Conservation (phyloP, 169 alveolate species). For the Babesia ovata region DNA sequence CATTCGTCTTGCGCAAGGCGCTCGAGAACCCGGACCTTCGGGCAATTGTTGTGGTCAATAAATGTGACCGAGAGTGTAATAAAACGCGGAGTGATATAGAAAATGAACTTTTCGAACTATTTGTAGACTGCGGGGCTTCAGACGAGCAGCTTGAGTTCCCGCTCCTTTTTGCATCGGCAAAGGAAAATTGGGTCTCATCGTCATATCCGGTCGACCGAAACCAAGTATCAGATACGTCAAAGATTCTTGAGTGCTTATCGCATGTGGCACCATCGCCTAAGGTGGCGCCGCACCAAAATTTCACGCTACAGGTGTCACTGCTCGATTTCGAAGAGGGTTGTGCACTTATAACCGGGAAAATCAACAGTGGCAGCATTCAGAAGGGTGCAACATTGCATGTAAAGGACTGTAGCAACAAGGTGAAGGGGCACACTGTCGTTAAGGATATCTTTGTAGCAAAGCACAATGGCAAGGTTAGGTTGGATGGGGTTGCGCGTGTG, state of each 20-base stretch:
- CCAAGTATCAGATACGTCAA: slow-evolving; percentile 27
- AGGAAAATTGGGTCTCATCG: slow-evolving; percentile 80
- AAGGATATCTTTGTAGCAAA: slow-evolving; percentile 74
- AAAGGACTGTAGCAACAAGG: slow-evolving; percentile 60
- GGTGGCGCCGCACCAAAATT: slow-evolving; percentile 53
- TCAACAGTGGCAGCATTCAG: slow-evolving; percentile 75
- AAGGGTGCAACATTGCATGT: slow-evolving; percentile 74
- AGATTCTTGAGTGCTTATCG: slow-evolving; percentile 37
- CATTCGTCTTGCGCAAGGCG: slow-evolving; percentile 76
- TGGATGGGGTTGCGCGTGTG: slow-evolving; percentile 63
- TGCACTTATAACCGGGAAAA: slow-evolving; percentile 78
- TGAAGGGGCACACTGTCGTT: slow-evolving; percentile 71
- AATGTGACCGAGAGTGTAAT: slow-evolving; percentile 77
- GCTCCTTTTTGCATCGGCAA: slow-evolving; percentile 90
- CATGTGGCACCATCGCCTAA: slow-evolving; percentile 54
- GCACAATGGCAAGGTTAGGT: slow-evolving; percentile 68
- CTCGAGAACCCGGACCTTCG: slow-evolving; percentile 76
- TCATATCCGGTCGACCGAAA: slow-evolving; percentile 39
- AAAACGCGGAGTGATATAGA: slow-evolving; percentile 87
- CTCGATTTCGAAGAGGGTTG: slow-evolving; percentile 80
- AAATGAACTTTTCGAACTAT: slow-evolving; percentile 90
- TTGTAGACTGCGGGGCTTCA: slow-evolving; percentile 86
- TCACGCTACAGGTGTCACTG: slow-evolving; percentile 74
- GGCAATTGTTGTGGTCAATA: slow-evolving; percentile 77
- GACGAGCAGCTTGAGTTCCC: slow-evolving; percentile 93